These are phyloP conservation scores for Sclerotinia trifoliorum DNA, from an alignment of 2,329 filamentous ascomycete genomes.

Conservation along the genomic window DNA sequence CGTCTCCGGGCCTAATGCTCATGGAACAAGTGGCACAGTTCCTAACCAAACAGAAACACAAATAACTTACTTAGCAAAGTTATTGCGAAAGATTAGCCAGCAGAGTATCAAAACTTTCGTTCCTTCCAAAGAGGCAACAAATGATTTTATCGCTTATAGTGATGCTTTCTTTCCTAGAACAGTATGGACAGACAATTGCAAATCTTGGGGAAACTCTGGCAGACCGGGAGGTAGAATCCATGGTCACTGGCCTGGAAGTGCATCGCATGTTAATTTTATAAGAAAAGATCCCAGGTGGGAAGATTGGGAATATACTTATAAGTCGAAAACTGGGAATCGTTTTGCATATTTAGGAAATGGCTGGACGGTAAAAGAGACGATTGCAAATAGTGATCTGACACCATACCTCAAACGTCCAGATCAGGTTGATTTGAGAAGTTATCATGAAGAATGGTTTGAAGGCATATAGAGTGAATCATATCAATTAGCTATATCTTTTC, in stretches of 20 bases:
- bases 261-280: slow-evolving; percentile 59
- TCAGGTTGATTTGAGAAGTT: slow-evolving; percentile 57
- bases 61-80: slow-evolving; percentile 62
- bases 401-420: slow-evolving; percentile 58
- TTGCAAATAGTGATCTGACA: slow-evolving; percentile 58
- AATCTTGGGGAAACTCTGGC: slow-evolving; percentile 71
- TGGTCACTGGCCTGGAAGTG: slow-evolving; percentile 68
- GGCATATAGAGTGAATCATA: slow-evolving; percentile 19
- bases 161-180: slow-evolving; percentile 56
- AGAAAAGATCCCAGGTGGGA: slow-evolving; percentile 58
- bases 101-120: slow-evolving; percentile 64
- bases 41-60: slow-evolving; percentile 67
- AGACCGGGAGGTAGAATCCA: slow-evolving; percentile 61
- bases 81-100: slow-evolving; percentile 63
- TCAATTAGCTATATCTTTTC: neutral
- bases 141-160: slow-evolving; percentile 62
- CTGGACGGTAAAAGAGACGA: slow-evolving; percentile 56
- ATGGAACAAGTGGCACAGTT: slow-evolving; percentile 58
- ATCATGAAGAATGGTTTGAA: slow-evolving; percentile 69
- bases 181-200: slow-evolving; percentile 61
- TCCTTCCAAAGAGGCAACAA: slow-evolving; percentile 57
- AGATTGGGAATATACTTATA: slow-evolving; percentile 55
- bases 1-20: slow-evolving; percentile 59
- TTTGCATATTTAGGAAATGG: slow-evolving; percentile 67
- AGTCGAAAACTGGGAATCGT: slow-evolving; percentile 42